Percentiles rank a stretch among this genome's conserved stretches.
Evolutionary conservation across 2,329 filamentous ascomycete genomes (phyloP).

Genomic region (Rutstroemia sp.): DNA sequence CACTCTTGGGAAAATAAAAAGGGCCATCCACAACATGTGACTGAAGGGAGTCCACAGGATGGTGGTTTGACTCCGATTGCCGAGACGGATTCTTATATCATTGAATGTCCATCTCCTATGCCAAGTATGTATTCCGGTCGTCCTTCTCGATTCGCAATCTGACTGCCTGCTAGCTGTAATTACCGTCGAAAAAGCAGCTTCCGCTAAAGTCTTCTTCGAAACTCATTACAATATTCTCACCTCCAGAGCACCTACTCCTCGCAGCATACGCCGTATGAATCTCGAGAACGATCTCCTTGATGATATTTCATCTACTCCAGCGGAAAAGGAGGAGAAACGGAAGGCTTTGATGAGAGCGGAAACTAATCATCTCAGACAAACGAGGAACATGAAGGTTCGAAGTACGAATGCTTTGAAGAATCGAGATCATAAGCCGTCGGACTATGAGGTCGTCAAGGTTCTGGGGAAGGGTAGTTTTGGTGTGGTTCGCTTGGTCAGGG

Average conservation of each 20-base stretch:
- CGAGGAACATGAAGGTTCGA: conserved; percentile 59
- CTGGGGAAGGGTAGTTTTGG: conserved; percentile 94
- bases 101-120: conserved; percentile 19
- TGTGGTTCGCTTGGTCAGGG: conserved; percentile 77
- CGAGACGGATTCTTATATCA: conserved; percentile 19
- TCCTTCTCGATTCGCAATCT: background rate
- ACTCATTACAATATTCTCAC: conserved; percentile 72
- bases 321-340: conserved; percentile 47
- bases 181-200: conserved; percentile 72
- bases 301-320: conserved; percentile 28
- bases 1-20: conserved; percentile 27
- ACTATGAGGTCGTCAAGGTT: conserved; percentile 76
- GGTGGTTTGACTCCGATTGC: conserved; percentile 24
- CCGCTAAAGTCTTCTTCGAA: conserved; percentile 81
- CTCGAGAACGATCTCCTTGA: conserved; percentile 58
- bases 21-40: conserved; percentile 10
- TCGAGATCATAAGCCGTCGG: conserved; percentile 45
- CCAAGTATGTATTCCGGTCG: conserved; percentile 18
- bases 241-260: conserved; percentile 44
- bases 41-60: conserved; percentile 19
- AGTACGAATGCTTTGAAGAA: conserved; percentile 33
- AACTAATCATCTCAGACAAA: conserved; percentile 66
- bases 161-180: conserved; percentile 19
- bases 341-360: conserved; percentile 59
- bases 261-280: conserved; percentile 52